Evolutionary conservation across 257 asterid genomes (phyloP).

Genomic region (Solanum infundibuliforme): DNA sequence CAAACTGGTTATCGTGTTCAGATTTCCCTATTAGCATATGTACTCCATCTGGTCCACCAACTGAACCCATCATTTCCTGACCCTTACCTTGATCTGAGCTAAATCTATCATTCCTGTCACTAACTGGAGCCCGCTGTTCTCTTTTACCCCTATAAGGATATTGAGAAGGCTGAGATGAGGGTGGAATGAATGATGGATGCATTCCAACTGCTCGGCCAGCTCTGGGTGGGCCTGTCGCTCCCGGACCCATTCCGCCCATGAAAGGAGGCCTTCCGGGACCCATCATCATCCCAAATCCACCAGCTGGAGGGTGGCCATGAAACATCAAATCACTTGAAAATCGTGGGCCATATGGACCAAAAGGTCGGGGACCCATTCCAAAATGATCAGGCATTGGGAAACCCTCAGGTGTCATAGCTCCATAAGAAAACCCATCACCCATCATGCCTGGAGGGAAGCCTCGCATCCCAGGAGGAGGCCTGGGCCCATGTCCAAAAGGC

Average conservation of each 20-base stretch:
- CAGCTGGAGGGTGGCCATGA: constrained; percentile 50
- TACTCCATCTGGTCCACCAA: constrained; percentile 26
- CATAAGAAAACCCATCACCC: constrained; percentile 70
- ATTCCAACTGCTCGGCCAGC: constrained; percentile 43
- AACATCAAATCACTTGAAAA: constrained; percentile 77
- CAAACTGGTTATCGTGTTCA: constrained; percentile 32
- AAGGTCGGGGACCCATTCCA: constrained; percentile 72
- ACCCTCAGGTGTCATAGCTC: constrained; percentile 58
- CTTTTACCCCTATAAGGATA: constrained; percentile 36
- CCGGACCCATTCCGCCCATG: constrained; percentile 36
- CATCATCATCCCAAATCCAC: constrained; percentile 78
- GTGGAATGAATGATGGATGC: constrained; percentile 28
- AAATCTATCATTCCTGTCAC: constrained; percentile 31
- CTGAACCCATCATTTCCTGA: constrained; percentile 32
- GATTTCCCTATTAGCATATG: constrained; percentile 33
- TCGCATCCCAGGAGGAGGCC: constrained; percentile 61
- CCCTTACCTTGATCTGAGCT: constrained; percentile 48
- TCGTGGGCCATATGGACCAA: constrained; percentile 69
- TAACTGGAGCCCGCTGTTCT: constrained; percentile 30
- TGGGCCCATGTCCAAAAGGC: constrained; percentile 58
- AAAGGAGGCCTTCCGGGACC: constrained; percentile 75
- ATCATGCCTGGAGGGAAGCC: constrained; percentile 70
- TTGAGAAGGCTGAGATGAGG: constrained; percentile 40
- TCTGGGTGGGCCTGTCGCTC: constrained; percentile 26
- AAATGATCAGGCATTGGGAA: constrained; percentile 67